Base-by-base conservation (phyloP, 2,329 filamentous ascomycete genomes). In the Neopestalotiopsis sp. region DNA sequence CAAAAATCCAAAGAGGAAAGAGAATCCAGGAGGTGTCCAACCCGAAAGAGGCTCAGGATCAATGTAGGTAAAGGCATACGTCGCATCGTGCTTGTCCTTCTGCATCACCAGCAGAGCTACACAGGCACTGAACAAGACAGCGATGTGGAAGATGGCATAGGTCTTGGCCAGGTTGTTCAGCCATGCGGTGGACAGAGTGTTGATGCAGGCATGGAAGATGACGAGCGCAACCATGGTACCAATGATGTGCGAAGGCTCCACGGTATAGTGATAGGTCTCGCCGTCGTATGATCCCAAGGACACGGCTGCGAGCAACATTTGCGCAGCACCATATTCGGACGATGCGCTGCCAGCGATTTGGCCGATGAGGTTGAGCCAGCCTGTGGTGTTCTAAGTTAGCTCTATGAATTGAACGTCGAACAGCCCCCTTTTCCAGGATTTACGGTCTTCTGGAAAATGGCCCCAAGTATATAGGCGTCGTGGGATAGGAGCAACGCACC, bases 1-100 rank as follows among this genome's bases (percentile, higher is more conserved):
- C 32, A 90, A 78, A 74, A 88, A 89, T n/a, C 87, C 87, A 69
- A 89, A 89, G n/a, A 89, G 74, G 74, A 87, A 89, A 3, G 85
- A 86, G 76, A 86, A 89, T 28, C 87, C 87, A 2, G 82, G 77
- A 0, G 87, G 87, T 0, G 73, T 80, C 87, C 87, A 90, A 45
- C 87, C 87, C 0, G 84, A 87, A 30, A 77, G 77, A 2, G 85
- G 80, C 14, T 40, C 65, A 6, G 65, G 53, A 59, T 85, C 80
- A 65, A 88, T 81, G 65, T 88, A 73, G 7, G 87, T 88, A 74
- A 89, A 89, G 49, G 87, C 87, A 71, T 88, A 89, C 24, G 76
- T 76, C 14, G 86, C 82, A 66, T 79, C 75, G 73, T 89, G 85
- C 74, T 86, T 87, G 69, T 86, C 79, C 66, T 84, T 77, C 38